Evolutionary conservation across 257 asterid genomes (phyloP).

Genomic region (Nicotiana benthamiana): DNA sequence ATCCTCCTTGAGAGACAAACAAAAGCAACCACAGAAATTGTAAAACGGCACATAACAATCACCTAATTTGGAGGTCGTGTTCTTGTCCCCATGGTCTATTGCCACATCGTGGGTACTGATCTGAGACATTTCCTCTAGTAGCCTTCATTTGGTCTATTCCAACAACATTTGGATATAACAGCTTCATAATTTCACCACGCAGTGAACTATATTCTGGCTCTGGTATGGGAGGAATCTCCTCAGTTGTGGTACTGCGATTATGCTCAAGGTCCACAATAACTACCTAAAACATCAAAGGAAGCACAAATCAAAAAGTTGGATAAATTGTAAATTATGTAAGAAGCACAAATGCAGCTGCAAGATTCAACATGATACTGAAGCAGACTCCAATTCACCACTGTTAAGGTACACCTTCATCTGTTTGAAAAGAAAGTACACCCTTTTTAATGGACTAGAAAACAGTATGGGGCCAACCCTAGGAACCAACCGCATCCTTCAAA

Average conservation of each 20-base stretch:
- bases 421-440: neutral
- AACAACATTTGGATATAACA: constrained; percentile 75
- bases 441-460: neutral
- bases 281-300: constrained; percentile 48
- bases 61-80: constrained; percentile 83
- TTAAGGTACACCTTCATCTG: no score
- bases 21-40: neutral
- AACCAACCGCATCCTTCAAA: neutral
- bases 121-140: constrained; percentile 31
- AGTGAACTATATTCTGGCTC: constrained; percentile 83
- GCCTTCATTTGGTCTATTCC: constrained; percentile 79
- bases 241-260: constrained; percentile 78
- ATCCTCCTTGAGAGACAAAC: neutral
- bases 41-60: constrained; percentile 23
- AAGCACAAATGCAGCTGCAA: neutral
- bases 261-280: constrained; percentile 94
- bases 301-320: neutral
- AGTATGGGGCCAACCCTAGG: neutral
- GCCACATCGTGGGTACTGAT: constrained; percentile 38
- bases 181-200: constrained; percentile 65
- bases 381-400: neutral
- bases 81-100: constrained; percentile 77
- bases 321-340: neutral
- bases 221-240: constrained; percentile 89
- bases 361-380: constrained; percentile 4